These are phyloP conservation scores for Sporothrix sp. DNA, from an alignment of 2,329 filamentous ascomycete genomes.

Conservation along the genomic window DNA sequence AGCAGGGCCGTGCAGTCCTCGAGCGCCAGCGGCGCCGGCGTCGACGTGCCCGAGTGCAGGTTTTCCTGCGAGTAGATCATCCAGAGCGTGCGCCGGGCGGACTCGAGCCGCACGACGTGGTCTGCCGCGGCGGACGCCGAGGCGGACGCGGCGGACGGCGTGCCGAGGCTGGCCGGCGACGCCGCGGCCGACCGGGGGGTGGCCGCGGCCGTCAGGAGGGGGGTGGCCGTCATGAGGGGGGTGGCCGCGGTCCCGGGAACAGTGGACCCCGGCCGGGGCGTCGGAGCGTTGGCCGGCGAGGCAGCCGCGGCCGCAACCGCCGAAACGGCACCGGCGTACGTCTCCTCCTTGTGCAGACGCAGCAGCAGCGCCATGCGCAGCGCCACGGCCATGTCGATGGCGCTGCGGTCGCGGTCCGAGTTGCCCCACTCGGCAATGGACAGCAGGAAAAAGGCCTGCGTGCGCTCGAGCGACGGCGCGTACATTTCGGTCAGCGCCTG, in stretches of 20 bases:
- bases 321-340: no score
- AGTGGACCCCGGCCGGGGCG: no score
- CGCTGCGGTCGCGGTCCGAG: constrained; percentile 24
- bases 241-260: no score
- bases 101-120: constrained; percentile 41
- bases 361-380: constrained; percentile 45
- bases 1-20: constrained; percentile 45
- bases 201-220: neutral
- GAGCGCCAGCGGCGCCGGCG: constrained; percentile 39
- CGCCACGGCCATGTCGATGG: constrained; percentile 44
- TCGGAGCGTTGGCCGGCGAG: no score
- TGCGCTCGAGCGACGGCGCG: constrained; percentile 43
- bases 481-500: constrained; percentile 42
- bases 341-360: constrained; percentile 46
- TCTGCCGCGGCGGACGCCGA: constrained; percentile 29
- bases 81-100: constrained; percentile 47
- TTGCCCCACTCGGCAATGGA: constrained; percentile 27
- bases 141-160: constrained; percentile 18
- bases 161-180: constrained; percentile 21
- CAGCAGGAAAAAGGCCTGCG: constrained; percentile 35
- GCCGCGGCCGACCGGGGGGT: neutral
- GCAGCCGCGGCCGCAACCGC: no score
- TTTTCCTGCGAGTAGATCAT: constrained; percentile 50
- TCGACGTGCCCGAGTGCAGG: constrained; percentile 41
- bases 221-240: neutral